Percentiles rank a stretch among this genome's conserved stretches.
Evolutionary conservation across 1,139 yeast species (phyloP).

Genomic region (Candida glucosophila): DNA sequence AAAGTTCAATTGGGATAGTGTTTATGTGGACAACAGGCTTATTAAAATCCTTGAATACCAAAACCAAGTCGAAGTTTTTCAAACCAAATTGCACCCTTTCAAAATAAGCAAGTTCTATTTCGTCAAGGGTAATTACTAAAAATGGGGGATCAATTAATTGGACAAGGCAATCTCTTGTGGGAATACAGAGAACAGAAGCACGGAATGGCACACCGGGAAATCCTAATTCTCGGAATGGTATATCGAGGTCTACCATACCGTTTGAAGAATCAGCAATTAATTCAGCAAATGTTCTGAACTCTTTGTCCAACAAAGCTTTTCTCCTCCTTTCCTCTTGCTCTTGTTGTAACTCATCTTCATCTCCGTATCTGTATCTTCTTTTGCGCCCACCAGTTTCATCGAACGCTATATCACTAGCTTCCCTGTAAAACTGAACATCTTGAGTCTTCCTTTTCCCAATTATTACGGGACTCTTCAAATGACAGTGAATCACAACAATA

Average conservation of each 20-base stretch:
- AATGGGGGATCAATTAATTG: constrained; percentile 95
- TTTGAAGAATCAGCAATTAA: constrained; percentile 80
- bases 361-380: constrained; percentile 88
- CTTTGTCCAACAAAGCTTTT: constrained; percentile 84
- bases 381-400: constrained; percentile 97
- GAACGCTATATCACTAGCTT: constrained; percentile 91
- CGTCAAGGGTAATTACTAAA: constrained; percentile 81
- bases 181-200: constrained; percentile 91
- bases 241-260: constrained; percentile 78
- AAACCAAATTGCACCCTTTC: constrained; percentile 97
- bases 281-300: constrained; percentile 84
- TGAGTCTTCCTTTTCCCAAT: constrained; percentile 93
- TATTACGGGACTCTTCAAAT: constrained; percentile 86
- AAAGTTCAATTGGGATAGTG: constrained; percentile 86
- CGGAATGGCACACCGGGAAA: constrained; percentile 97
- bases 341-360: constrained; percentile 96
- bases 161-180: constrained; percentile 92
- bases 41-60: constrained; percentile 84
- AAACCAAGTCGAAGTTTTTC: constrained; percentile 91
- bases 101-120: constrained; percentile 88
- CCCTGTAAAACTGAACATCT: constrained; percentile 94
- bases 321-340: constrained; percentile 97
- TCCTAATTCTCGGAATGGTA: constrained; percentile 93
- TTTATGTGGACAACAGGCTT: constrained; percentile 87
- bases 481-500: constrained; percentile 87